phyloP scores from a whole-genome alignment of 2,329 filamentous ascomycete genomes.

The Mariannaea elegans region DNA sequence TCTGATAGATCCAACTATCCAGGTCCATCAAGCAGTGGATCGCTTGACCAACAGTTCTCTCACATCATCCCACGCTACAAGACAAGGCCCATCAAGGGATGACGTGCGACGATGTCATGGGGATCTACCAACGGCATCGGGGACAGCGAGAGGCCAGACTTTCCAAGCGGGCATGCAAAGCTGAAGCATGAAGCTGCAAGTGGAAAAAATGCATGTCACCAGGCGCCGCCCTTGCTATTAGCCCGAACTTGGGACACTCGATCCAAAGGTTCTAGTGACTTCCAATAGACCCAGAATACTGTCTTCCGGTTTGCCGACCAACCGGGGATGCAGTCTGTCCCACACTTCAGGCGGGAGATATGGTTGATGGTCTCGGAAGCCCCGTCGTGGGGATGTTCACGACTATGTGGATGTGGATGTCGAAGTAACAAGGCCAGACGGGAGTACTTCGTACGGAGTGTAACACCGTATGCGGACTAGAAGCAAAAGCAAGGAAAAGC shows the following conservation, averaged over 20 bases:
- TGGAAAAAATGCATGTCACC: conserved; percentile 4
- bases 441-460: too few species aligned
- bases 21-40: neutral
- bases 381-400: conserved; percentile 4
- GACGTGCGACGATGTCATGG: conserved; percentile 33
- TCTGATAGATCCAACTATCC: neutral
- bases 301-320: too few species aligned
- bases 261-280: too few species aligned
- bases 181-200: conserved; percentile 3
- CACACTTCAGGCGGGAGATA: too few species aligned
- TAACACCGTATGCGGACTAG: neutral
- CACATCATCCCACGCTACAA: conserved; percentile 11
- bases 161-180: conserved; percentile 15
- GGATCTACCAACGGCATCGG: conserved; percentile 7
- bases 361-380: conserved; percentile 1
- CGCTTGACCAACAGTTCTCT: neutral
- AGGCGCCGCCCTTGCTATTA: too few species aligned
- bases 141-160: conserved; percentile 10
- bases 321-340: too few species aligned
- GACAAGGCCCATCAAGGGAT: conserved; percentile 21
- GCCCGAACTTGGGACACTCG: too few species aligned
- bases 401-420: too few species aligned
- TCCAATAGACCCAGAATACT: too few species aligned
- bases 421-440: too few species aligned
- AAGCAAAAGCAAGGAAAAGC: too few species aligned